Conservation (phyloP, 768 basidiomycete genomes). For the Auriscalpium orientale region DNA sequence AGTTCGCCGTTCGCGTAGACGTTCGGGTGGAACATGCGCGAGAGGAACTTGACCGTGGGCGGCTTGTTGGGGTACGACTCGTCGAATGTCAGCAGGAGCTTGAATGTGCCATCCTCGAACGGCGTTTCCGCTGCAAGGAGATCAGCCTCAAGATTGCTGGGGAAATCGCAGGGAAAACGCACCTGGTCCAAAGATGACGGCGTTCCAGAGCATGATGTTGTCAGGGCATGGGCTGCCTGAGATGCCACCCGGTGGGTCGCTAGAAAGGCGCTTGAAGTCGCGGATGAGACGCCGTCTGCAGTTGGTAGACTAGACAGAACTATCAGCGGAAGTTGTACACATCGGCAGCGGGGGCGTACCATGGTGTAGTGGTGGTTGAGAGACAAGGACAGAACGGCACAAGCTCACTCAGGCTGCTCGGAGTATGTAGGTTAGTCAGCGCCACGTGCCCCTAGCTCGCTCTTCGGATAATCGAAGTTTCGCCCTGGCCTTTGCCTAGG, state of each 20-base stretch:
- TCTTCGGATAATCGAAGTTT: no score
- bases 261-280: conserved; percentile 93
- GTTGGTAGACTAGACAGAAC: conserved; percentile 66
- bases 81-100: conserved; percentile 89
- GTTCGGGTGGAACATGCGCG: conserved; percentile 98
- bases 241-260: conserved; percentile 93
- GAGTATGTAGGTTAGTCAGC: no score
- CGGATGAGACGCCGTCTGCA: conserved; percentile 94
- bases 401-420: no score
- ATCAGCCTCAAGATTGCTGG: background rate
- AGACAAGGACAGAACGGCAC: background rate
- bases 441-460: no score
- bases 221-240: conserved; percentile 96
- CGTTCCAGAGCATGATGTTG: conserved; percentile 99
- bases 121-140: conserved; percentile 79
- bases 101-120: conserved; percentile 99
- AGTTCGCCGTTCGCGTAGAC: conserved; percentile 98
- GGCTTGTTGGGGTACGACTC: conserved; percentile 99
- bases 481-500: no score
- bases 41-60: conserved; percentile 94
- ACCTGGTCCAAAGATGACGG: conserved; percentile 99
- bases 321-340: background rate
- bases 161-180: conserved; percentile 20
- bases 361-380: conserved; percentile 8
- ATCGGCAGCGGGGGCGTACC: conserved; percentile 2